phyloP scores from a whole-genome alignment of 192 early-diverging fungal genomes.

The Dissophora globulifera region DNA sequence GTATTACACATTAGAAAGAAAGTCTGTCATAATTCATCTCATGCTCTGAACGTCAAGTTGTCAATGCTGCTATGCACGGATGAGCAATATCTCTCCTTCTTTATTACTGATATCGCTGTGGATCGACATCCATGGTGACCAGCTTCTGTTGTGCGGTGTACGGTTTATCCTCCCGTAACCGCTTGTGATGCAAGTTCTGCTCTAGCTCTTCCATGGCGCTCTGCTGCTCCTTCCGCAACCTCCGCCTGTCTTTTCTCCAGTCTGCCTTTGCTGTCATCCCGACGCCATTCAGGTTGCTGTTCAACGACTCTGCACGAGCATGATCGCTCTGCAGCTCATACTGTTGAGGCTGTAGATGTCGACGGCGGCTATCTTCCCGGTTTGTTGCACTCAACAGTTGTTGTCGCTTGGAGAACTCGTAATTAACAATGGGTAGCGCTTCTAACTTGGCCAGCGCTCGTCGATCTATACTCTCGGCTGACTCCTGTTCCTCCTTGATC shows the following conservation, averaged over 20 bases:
- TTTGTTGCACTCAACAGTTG: constrained; percentile 15
- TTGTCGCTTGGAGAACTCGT: constrained; percentile 33
- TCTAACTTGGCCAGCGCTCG: constrained; percentile 26
- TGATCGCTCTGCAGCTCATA: constrained; percentile 19
- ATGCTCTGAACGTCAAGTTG: too few species aligned
- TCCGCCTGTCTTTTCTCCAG: constrained; percentile 42
- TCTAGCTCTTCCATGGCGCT: constrained; percentile 24
- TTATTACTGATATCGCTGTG: neutral
- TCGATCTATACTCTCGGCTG: constrained; percentile 16
- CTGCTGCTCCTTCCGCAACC: constrained; percentile 27
- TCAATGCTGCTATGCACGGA: too few species aligned
- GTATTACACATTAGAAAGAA: too few species aligned
- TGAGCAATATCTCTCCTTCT: too few species aligned
- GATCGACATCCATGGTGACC: constrained; percentile 45
- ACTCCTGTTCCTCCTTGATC: constrained; percentile 36
- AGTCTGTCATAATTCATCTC: too few species aligned
- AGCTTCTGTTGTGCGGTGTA: constrained; percentile 19
- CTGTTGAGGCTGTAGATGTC: neutral
- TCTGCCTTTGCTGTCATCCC: constrained; percentile 9
- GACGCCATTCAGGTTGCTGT: neutral
- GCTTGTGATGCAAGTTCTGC: constrained; percentile 31
- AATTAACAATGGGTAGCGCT: constrained; percentile 45
- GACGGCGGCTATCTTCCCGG: constrained; percentile 7
- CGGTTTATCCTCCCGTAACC: constrained; percentile 25
- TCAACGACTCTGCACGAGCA: constrained; percentile 15